phyloP scores from a whole-genome alignment of 2,329 filamentous ascomycete genomes.

The Calonectria hongkongensis region DNA sequence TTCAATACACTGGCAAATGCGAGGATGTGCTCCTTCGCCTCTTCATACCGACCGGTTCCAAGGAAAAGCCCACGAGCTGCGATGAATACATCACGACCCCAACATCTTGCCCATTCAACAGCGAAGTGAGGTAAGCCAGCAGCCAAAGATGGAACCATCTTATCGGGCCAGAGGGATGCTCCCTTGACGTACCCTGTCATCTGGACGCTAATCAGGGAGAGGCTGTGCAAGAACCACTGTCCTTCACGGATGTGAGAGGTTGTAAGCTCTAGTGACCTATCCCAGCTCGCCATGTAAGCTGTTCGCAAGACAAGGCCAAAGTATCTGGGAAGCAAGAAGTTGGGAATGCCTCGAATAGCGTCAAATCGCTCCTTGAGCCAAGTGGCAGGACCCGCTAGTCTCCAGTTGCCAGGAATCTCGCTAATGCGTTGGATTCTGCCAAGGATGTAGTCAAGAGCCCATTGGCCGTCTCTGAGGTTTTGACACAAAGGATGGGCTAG shows the following conservation, averaged over 20 bases:
- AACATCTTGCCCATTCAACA: conserved; percentile 94
- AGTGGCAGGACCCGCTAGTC: conserved; percentile 78
- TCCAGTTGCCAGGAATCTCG: conserved; percentile 75
- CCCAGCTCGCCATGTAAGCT: conserved; percentile 88
- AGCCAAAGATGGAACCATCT: conserved; percentile 89
- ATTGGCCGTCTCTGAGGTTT: conserved; percentile 92
- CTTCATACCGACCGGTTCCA: conserved; percentile 89
- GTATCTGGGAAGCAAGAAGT: conserved; percentile 92
- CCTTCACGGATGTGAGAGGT: conserved; percentile 84
- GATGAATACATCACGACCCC: conserved; percentile 98
- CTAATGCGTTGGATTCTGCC: conserved; percentile 85
- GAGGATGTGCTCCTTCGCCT: conserved; percentile 94
- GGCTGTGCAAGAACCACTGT: conserved; percentile 90
- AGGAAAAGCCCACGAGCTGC: conserved; percentile 94
- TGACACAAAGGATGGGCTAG: conserved; percentile 95
- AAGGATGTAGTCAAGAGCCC: conserved; percentile 92
- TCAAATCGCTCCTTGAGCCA: conserved; percentile 93
- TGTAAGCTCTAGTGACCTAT: conserved; percentile 87
- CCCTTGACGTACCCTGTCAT: conserved; percentile 92
- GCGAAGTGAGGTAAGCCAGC: conserved; percentile 96
- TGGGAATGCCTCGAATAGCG: conserved; percentile 88
- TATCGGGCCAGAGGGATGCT: conserved; percentile 91
- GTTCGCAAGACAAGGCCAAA: conserved; percentile 93
- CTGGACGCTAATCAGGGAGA: conserved; percentile 94
- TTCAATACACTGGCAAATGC: conserved; percentile 97